Evolutionary conservation across 202 grass and related monocot species (phyloP), one percentile per base, ranked within the genome.

Genomic region (Saccharum hybrid): DNA sequence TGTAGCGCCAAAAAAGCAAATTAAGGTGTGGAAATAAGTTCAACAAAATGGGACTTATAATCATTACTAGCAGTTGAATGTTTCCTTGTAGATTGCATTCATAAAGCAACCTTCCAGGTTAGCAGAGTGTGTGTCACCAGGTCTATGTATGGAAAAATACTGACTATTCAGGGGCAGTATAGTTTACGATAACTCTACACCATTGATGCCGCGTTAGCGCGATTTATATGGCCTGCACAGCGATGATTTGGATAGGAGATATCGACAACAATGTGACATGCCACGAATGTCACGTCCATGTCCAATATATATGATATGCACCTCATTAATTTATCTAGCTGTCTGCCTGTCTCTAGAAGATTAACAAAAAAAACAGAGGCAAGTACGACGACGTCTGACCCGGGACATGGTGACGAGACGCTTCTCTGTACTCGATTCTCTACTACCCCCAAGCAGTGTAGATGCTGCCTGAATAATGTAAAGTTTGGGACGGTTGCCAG

Each of bases 341-440:
- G 56, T 82, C 64, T 81, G 70, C 43, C 79, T 42, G 43, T 82
- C 65, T 75, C 84, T 57, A 77, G 16, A 65, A 77, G 42, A 15
- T 64, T 77, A 31, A 70, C 12, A 16, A 5, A 63, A 76, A 23
- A n/a, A n/a, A n/a, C n/a, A n/a, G n/a, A n/a, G n/a, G n/a, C n/a
- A n/a, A n/a, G n/a, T n/a, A n/a, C n/a, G n/a, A n/a, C n/a, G n/a
- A n/a, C n/a, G n/a, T n/a, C n/a, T n/a, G n/a, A n/a, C n/a, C n/a
- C n/a, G n/a, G n/a, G n/a, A n/a, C n/a, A n/a, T n/a, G n/a, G n/a
- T n/a, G n/a, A n/a, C n/a, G n/a, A n/a, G n/a, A n/a, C n/a, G n/a
- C n/a, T n/a, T n/a, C n/a, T n/a, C n/a, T n/a, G n/a, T n/a, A n/a
- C n/a, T n/a, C n/a, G n/a, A n/a, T n/a, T n/a, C n/a, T n/a, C n/a